Evolutionary conservation across 2,329 filamentous ascomycete genomes (phyloP).

Genomic region (Sphaerulina vaccinii): DNA sequence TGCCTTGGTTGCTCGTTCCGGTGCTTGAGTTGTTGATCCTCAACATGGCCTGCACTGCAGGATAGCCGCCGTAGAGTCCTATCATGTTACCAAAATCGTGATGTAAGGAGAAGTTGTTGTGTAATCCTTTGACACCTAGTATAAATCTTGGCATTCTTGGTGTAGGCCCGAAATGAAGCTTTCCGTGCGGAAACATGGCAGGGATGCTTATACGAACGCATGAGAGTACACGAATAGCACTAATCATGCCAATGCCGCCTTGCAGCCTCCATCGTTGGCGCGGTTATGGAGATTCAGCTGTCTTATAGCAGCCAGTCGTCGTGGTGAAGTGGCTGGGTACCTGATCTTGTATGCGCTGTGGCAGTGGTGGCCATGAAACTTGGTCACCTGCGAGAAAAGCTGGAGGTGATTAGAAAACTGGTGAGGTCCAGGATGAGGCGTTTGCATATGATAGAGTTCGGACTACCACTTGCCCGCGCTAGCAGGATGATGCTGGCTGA

Average conservation of each 20-base stretch:
- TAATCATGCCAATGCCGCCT: background rate
- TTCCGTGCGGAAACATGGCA: background rate
- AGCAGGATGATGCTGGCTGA: background rate
- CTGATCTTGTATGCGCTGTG: background rate
- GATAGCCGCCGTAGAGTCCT: too few relatives aligned
- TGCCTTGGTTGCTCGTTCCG: too few relatives aligned
- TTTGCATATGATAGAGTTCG: background rate
- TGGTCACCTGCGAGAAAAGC: background rate
- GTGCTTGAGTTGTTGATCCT: too few relatives aligned
- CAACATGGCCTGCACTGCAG: too few relatives aligned
- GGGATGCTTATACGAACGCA: background rate
- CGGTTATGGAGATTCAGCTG: too few relatives aligned
- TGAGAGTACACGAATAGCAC: too few relatives aligned
- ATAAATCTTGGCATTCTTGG: too few relatives aligned
- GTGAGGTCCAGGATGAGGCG: background rate
- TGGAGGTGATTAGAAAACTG: background rate
- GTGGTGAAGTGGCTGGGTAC: background rate
- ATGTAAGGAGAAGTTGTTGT: too few relatives aligned
- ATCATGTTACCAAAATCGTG: too few relatives aligned
- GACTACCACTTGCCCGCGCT: background rate
- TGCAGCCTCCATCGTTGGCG: background rate
- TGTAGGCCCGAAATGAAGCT: too few relatives aligned
- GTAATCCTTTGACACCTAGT: too few relatives aligned
- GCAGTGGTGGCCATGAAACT: background rate
- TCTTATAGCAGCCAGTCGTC: too few relatives aligned